phyloP scores from a whole-genome alignment of 2,329 filamentous ascomycete genomes.

The Sclerotinia spermophila region DNA sequence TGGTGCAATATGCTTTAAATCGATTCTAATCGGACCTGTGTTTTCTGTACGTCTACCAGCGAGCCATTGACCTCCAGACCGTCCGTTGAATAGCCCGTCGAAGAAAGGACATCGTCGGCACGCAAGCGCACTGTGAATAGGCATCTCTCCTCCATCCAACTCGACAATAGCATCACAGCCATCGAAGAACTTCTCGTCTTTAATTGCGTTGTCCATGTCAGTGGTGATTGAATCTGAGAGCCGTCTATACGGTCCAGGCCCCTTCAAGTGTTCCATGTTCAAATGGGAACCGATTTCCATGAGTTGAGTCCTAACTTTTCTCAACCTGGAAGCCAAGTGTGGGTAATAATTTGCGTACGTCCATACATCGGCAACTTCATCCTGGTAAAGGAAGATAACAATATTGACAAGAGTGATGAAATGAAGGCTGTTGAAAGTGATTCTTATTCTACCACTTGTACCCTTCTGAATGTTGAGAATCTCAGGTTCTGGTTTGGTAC shows the following conservation, averaged over 20 bases:
- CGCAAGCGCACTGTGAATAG: conserved; percentile 73
- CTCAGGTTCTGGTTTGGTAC: conserved; percentile 43
- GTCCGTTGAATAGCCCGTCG: conserved; percentile 81
- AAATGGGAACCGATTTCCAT: conserved; percentile 77
- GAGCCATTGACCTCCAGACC: conserved; percentile 81
- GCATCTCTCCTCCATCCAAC: conserved; percentile 67
- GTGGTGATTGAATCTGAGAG: conserved; percentile 60
- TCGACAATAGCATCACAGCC: conserved; percentile 78
- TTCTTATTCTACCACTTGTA: conserved; percentile 45
- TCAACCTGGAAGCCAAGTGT: conserved; percentile 66
- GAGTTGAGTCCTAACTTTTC: conserved; percentile 77
- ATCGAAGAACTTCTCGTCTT: conserved; percentile 67
- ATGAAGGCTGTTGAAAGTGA: conserved; percentile 70
- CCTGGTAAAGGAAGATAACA: conserved; percentile 75
- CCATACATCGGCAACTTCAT: conserved; percentile 81
- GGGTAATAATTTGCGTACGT: conserved; percentile 64
- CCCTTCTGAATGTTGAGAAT: conserved; percentile 54
- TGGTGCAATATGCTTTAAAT: conserved; percentile 75
- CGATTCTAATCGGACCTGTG: conserved; percentile 60
- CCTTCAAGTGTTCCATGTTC: conserved; percentile 64
- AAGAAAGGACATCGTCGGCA: conserved; percentile 92
- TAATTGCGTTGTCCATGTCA: conserved; percentile 69
- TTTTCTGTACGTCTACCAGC: conserved; percentile 58
- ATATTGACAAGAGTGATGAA: conserved; percentile 77
- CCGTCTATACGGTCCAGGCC: conserved; percentile 69